Base-by-base conservation (phyloP, 73 alveolate species). In the Blepharisma japonicum region DNA sequence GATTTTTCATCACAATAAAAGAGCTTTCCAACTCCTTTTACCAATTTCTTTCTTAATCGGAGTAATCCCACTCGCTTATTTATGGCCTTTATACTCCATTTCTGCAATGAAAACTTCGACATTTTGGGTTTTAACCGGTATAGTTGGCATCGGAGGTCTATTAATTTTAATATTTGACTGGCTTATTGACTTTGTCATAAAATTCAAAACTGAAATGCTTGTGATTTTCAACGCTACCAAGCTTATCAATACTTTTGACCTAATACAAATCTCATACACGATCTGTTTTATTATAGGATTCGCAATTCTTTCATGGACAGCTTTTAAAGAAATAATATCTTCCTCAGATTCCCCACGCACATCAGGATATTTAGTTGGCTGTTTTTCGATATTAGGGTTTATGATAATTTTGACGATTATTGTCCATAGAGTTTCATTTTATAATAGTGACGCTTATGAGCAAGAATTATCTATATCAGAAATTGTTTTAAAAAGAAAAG, bases 1-100 rank as follows among this genome's bases (percentile, higher is more conserved):
- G 74, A 5, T 61, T 20, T 61, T 20, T 4, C 39, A 61, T 2
- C 47, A 61, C 5, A 61, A 61, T 5, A 61, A 61, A 61, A n/a
- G 74, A 9, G 23, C 50, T 61, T 61, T 14, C 23, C 74, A 61
- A 5, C 23, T 14, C 47, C 0, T 61, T 61, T 61, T 39, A 61
- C 18, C 74, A 5, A 61, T 61, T 20, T 61, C 18, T 18, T 61
- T n/a, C 74, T 9, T 61, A 9, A 25, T 14, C 47, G 14, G 14
- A 14, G 11, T 61, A 14, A 61, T 61, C 23, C 74, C 74, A 1
- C 18, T 61, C 18, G 74, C 48, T 2, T 9, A 14, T 61, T 14
- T 61, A 9, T 61, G 38, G 74, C 74, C 74, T 61, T 25, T 61
- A 18, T 61, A 61, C 23, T 61, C 74, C 14, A 14, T 39, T 2